Evolutionary conservation across 371 early-diverging fungal species (phyloP), one percentile per base, ranked within the genome.

Genomic region (Lichtheimia hyalospora): DNA sequence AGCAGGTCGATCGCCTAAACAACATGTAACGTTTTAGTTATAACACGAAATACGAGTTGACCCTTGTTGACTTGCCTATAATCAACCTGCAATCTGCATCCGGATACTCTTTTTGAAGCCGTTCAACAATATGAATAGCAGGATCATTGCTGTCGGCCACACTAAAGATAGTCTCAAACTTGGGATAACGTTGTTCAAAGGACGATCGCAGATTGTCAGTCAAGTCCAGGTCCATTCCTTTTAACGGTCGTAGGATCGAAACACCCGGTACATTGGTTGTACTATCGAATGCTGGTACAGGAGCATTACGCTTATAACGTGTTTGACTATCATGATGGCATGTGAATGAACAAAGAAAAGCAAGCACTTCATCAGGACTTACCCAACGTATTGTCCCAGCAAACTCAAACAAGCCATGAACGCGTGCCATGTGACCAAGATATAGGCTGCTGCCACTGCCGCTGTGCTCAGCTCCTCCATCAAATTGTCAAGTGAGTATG

Each of bases 171-270:
- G 95, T 75, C 68, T 96, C 94, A 55, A 91, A 82, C 12, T 65
- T 70, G 0, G 95, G 92, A 70, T 96, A 97, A 53, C 86, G 81
- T 60, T 92, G 95, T 21, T 67, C 64, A 68, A 97, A 94, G 18
- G 92, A 86, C 4, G 94, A 91, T 12, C 78, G 82, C 34, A 97
- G 73, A 62, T 94, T 95, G 20, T 84, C 87, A 20, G 81, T 74
- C 69, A 96, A 71, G 65, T 92, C 88, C 49, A 75, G 73, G 68
- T 97, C 98, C 20, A 93, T 63, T 1, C 98, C 98, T 64, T 94
- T 95, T 5, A 97, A 74, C 3, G 98, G 98, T 10, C 96, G 84
- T 60, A 97, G 78, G 54, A 97, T 90, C 2, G 97, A 82, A 24
- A 91, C 90, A 10, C 86, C 88, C 4, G 89, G 88, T 14, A 71